Conservation (phyloP, 2,329 filamentous ascomycete genomes). For the Byssothecium circinans region DNA sequence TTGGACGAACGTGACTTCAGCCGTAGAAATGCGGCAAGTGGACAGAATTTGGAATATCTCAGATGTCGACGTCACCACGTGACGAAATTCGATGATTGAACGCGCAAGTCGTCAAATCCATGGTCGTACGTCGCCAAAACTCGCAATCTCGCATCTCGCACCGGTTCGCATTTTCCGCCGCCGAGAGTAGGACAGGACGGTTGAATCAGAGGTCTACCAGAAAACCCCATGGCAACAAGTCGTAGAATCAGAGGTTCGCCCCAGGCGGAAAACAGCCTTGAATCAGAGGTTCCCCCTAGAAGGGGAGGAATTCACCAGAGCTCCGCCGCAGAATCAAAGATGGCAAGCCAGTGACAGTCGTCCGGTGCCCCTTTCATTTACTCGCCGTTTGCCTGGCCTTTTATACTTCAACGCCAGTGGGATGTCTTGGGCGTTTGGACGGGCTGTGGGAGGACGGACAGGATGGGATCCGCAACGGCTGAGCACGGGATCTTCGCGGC, state of each 20-base stretch:
- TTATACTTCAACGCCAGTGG: constrained; percentile 5
- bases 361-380: constrained; percentile 1
- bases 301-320: constrained; percentile 20
- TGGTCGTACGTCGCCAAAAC: no score
- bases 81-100: no score
- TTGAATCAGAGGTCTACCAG: neutral
- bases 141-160: no score
- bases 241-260: constrained; percentile 17
- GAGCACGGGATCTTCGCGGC: neutral
- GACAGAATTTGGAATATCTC: neutral
- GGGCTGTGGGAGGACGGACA: no score
- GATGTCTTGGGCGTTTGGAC: neutral
- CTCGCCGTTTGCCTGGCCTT: neutral
- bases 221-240: neutral
- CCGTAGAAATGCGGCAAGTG: neutral
- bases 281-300: constrained; percentile 17
- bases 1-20: neutral
- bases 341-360: constrained; percentile 2
- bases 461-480: neutral
- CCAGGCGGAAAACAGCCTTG: neutral
- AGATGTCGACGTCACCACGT: neutral
- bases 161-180: neutral
- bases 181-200: neutral
- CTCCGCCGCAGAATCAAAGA: constrained; percentile 19
- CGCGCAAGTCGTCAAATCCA: no score